Evolutionary conservation across 495 filamentous ascomycete genomes (phyloP), one percentile per base, ranked within the genome.

Genomic region (Neurospora sp.): DNA sequence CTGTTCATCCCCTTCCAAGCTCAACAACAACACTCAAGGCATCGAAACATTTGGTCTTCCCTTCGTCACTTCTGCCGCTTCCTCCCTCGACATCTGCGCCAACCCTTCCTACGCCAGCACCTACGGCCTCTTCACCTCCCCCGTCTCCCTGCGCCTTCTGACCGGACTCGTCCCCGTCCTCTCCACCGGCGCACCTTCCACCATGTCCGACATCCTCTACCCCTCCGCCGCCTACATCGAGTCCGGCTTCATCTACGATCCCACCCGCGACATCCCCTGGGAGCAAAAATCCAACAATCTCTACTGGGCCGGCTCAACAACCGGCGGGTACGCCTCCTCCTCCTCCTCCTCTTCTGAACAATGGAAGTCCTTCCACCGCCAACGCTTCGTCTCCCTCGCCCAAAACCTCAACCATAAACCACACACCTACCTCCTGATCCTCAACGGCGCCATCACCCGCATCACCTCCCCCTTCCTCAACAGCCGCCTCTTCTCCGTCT

Each of bases 251-350:
- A 16, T 23, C 14, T 87, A 87, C 75, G 74, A 82, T 42, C 70
- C 75, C 0, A 46, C 76, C 3, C 60, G 80, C 44, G 86, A 87
- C 74, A 72, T 82, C 10, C 70, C 79, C 11, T 87, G 85, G 86
- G 76, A 81, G 4, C 38, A 77, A 46, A 87, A 86, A 70, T 37
- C 71, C 10, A 80, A 84, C 73, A 75, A 78, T 16, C 76, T 88
- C 5, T 85, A 87, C 76, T 88, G 86, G 86, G 81, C 84, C 16
- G 86, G 86, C 10, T 84, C 85, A 11, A 86, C 80, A 7, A 88
- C 86, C 2, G 86, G 86, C 23, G 84, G 83, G 11, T 79, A 80
- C 31, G 80, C 82, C 69, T 31, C 75, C 23, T 74, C 74, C 23
- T 72, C 76, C 71, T 74, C 49, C 27, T 72, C 75, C 69, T 73